Conservation (phyloP, 345 rosid genomes). For the Aquilaria sinensis region DNA sequence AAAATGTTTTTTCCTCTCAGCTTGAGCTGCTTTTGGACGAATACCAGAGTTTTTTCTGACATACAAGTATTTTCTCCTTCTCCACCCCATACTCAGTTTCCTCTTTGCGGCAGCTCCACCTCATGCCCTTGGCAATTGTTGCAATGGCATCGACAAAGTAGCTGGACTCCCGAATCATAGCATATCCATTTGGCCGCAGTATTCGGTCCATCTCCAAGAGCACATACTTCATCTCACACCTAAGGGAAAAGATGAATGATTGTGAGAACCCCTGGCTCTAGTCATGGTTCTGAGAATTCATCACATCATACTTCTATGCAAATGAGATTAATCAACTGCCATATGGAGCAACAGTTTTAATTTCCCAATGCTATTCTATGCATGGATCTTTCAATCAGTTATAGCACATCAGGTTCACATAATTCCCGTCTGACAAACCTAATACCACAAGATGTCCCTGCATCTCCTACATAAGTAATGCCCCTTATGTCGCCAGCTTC, state of each 20-base stretch:
- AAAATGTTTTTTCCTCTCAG: conserved; percentile 7
- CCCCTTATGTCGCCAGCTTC: too few species aligned
- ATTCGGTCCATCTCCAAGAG: conserved; percentile 93
- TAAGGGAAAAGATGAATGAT: conserved; percentile 20
- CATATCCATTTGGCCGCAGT: conserved; percentile 73
- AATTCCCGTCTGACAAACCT: neutral
- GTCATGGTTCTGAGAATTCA: neutral
- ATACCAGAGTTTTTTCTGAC: conserved; percentile 93
- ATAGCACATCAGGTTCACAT: too few species aligned
- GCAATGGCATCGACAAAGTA: conserved; percentile 59
- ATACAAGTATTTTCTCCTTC: conserved; percentile 76
- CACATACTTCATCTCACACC: conserved; percentile 85
- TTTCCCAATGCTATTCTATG: too few species aligned
- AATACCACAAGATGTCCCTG: neutral
- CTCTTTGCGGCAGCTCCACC: conserved; percentile 81
- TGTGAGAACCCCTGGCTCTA: conserved; percentile 7
- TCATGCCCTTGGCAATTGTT: conserved; percentile 69
- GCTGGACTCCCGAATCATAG: conserved; percentile 70
- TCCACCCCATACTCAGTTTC: conserved; percentile 51
- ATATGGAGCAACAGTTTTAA: too few species aligned
- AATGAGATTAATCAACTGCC: too few species aligned
- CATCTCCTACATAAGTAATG: neutral
- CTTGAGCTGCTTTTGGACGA: conserved; percentile 43
- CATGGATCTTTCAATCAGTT: too few species aligned
- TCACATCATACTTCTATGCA: too few species aligned